Percentiles rank a stretch among this genome's conserved stretches.
Conservation (phyloP, 352 stramenopile species). For the Aphanomyces astaci region DNA sequence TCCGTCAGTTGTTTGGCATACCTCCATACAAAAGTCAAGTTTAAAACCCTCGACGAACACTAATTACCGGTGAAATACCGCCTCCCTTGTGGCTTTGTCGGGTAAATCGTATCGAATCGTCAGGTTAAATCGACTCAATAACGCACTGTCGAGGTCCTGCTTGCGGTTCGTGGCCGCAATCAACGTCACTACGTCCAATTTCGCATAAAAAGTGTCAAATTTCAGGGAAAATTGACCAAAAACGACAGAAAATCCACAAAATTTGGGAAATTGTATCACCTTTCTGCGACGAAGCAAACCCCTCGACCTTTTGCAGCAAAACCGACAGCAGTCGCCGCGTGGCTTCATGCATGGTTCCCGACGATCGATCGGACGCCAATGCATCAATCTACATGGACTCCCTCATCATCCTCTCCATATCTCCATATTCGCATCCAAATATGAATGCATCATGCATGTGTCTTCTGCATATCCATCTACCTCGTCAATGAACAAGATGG, state of each 20-base stretch:
- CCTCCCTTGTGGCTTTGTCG: slow-evolving; percentile 64
- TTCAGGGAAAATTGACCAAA: neutral
- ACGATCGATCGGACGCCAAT: slow-evolving; percentile 80
- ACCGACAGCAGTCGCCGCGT: slow-evolving; percentile 88
- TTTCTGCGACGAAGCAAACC: slow-evolving; percentile 88
- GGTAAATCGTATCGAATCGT: slow-evolving; percentile 89
- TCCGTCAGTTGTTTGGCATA: slow-evolving; percentile 85
- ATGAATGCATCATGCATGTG: no score
- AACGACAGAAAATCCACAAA: slow-evolving; percentile 24
- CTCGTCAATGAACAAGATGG: slow-evolving; percentile 94
- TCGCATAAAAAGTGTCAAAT: no score
- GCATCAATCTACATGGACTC: slow-evolving; percentile 88
- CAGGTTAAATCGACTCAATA: slow-evolving; percentile 91
- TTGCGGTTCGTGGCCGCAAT: slow-evolving; percentile 48
- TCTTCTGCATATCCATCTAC: no score
- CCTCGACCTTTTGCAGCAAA: slow-evolving; percentile 88
- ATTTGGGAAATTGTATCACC: slow-evolving; percentile 82
- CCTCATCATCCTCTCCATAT: no score
- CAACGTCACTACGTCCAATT: slow-evolving; percentile 3
- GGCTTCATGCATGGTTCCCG: slow-evolving; percentile 88
- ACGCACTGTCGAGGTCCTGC: slow-evolving; percentile 86
- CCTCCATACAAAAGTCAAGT: slow-evolving; percentile 26
- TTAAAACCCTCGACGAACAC: neutral
- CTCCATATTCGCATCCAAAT: no score
- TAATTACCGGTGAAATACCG: slow-evolving; percentile 80